phyloP scores from a whole-genome alignment of 345 rosid species.

The Syzygium jambos region DNA sequence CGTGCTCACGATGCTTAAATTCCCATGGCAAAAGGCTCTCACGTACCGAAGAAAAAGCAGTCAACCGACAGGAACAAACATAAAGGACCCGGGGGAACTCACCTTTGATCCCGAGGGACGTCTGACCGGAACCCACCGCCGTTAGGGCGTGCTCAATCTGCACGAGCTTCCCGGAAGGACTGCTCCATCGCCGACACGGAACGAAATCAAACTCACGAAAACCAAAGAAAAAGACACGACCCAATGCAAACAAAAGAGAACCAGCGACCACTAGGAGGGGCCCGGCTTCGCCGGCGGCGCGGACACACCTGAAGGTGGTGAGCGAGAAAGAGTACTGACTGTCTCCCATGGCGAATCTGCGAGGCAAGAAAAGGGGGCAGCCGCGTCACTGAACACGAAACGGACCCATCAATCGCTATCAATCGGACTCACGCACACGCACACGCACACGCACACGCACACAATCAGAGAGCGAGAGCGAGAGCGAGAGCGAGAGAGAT shows the following conservation, averaged over 20 bases:
- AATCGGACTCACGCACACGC: background rate
- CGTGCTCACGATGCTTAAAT: background rate
- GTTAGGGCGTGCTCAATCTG: conserved; percentile 96
- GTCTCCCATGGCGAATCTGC: conserved; percentile 56
- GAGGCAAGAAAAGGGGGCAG: background rate
- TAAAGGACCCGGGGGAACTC: background rate
- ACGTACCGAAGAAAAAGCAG: background rate
- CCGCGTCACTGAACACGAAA: background rate
- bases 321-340: conserved; percentile 94
- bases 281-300: background rate
- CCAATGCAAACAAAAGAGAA: background rate
- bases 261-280: background rate
- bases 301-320: conserved; percentile 76
- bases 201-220: background rate
- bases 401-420: background rate
- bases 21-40: background rate
- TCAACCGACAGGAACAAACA: background rate
- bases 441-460: accelerated
- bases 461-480: background rate
- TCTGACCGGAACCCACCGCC: conserved; percentile 93
- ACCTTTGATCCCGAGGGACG: conserved; percentile 95
- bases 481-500: background rate
- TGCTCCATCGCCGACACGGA: conserved; percentile 6
- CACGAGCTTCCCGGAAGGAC: conserved; percentile 97
- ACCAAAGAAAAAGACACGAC: background rate